Percentiles rank a stretch among this genome's conserved stretches.
phyloP scores from a whole-genome alignment of 2,329 filamentous ascomycete genomes.

The Sporothrix globosa region DNA sequence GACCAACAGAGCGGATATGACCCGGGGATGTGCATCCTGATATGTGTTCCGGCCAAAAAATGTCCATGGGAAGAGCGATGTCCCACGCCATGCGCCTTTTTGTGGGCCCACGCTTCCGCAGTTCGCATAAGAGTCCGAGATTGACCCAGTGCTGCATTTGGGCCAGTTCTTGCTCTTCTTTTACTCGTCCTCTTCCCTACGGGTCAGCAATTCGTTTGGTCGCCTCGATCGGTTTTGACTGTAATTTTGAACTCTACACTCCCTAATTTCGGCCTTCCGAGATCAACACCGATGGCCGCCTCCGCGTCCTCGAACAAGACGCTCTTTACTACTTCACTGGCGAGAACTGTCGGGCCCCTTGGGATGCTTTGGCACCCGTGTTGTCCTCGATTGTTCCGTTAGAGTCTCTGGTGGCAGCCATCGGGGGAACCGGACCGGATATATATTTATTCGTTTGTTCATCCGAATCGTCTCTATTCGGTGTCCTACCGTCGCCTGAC shows the following conservation, averaged over 20 bases:
- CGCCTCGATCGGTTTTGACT: too few relatives aligned
- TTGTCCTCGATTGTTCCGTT: neutral
- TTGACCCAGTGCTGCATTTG: neutral
- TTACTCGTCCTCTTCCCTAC: neutral
- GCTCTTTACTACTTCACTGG: neutral
- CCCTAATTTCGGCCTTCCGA: neutral
- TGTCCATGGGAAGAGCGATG: too few relatives aligned
- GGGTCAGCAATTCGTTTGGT: neutral
- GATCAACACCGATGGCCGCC: neutral
- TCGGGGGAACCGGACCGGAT: neutral
- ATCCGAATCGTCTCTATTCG: neutral
- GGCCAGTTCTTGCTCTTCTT: neutral
- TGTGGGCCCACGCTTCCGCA: constrained; percentile 23
- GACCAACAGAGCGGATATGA: constrained; percentile 11
- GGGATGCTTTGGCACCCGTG: neutral
- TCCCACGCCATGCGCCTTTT: constrained; percentile 3
- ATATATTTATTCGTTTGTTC: neutral
- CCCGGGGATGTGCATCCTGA: neutral
- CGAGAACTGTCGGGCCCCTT: too few relatives aligned
- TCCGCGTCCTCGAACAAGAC: constrained; percentile 1
- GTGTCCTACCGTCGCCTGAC: neutral
- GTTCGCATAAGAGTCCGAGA: constrained; percentile 1
- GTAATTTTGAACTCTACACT: too few relatives aligned
- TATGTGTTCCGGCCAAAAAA: neutral
- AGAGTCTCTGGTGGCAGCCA: neutral